Base-by-base conservation (phyloP, 805 yeast genomes). In the Tetrapisispora fleetii region DNA sequence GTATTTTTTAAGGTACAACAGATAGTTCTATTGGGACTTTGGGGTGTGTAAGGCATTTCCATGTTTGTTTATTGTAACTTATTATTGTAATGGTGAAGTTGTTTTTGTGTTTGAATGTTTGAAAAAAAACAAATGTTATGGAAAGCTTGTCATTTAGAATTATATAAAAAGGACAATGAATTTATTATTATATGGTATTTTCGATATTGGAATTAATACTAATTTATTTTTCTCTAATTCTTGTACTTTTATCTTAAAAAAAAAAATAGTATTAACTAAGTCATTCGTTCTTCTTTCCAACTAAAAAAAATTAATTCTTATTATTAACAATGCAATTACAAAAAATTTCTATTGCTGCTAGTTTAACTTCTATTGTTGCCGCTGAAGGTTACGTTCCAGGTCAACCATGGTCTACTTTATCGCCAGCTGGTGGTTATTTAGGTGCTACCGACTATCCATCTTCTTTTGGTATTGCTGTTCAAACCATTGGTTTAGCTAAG, bases 381-480 rank as follows among this genome's bases (percentile, higher is more conserved):
- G 58, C 54, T 28, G 55, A 52, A 28, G 58, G 53, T 43, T 50
- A 52, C 48, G 48, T 54, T 28, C 56, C 60, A 36, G 52, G 52
- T 51, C 49, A 54, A 18, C 49, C 81, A 55, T 83, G 85, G 85
- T 67, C 83, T 48, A 80, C 88, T 48, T 73, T 84, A 65, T 82
- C 89, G 37, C 90, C 93, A 56, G 49, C 65, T 39, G 77, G 76
- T 43, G 64, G 78, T 43, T 73, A 74, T 51, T 55, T 78, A 11
- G 79, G 80, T 59, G 83, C 79, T 52, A 56, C 85, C 43, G 78
- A 78, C 57, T 77, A 76, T 73, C 51, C 76, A 39, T 64, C 69
- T 44, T 62, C 75, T 45, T 83, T 83, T 59, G 91, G 90, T 70
- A 82, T 83, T 59, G 84, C 83, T 51, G 79, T 83, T 53, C 68